phyloP scores from a whole-genome alignment of 2,329 filamentous ascomycete species.

The Aspergillus hiratsukae region DNA sequence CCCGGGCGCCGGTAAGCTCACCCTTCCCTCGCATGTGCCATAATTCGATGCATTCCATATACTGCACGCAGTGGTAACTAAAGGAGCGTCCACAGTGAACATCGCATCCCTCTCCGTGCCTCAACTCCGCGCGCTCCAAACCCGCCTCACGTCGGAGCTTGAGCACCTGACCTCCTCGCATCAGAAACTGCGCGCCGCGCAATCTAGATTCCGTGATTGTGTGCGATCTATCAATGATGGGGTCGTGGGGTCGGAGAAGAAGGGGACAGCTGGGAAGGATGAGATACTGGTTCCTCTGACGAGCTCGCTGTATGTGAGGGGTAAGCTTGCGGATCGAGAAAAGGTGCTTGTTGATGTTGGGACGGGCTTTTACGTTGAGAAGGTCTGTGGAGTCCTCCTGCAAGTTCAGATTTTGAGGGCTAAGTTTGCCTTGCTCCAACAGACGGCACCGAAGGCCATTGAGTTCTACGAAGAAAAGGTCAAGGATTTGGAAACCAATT shows the following conservation, averaged over 20 bases:
- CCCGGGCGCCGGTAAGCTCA: slow-evolving; percentile 22
- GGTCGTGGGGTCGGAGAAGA: slow-evolving; percentile 38
- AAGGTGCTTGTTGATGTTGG: slow-evolving; percentile 87
- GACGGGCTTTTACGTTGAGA: slow-evolving; percentile 92
- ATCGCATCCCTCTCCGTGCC: slow-evolving; percentile 74
- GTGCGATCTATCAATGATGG: slow-evolving; percentile 68
- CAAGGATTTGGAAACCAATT: slow-evolving; percentile 59
- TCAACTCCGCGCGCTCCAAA: slow-evolving; percentile 87
- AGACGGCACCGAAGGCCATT: slow-evolving; percentile 56
- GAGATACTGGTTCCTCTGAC: slow-evolving; percentile 86
- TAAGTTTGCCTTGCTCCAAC: slow-evolving; percentile 3
- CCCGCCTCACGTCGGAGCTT: slow-evolving; percentile 92
- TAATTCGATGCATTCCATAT: not conserved
- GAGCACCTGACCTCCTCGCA: slow-evolving; percentile 91
- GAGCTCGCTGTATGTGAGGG: slow-evolving; percentile 89
- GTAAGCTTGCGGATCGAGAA: slow-evolving; percentile 67
- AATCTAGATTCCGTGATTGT: slow-evolving; percentile 89
- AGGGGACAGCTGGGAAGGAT: slow-evolving; percentile 29
- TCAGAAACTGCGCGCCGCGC: slow-evolving; percentile 81
- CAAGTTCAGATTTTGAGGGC: not conserved
- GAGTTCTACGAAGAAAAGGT: slow-evolving; percentile 67
- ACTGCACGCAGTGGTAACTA: not conserved
- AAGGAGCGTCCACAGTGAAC: slow-evolving; percentile 45
- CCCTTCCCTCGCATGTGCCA: not conserved
- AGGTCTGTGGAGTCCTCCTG: slow-evolving; percentile 50